phyloP scores from a whole-genome alignment of 2,329 filamentous ascomycete species.

The Biscogniauxia marginata region DNA sequence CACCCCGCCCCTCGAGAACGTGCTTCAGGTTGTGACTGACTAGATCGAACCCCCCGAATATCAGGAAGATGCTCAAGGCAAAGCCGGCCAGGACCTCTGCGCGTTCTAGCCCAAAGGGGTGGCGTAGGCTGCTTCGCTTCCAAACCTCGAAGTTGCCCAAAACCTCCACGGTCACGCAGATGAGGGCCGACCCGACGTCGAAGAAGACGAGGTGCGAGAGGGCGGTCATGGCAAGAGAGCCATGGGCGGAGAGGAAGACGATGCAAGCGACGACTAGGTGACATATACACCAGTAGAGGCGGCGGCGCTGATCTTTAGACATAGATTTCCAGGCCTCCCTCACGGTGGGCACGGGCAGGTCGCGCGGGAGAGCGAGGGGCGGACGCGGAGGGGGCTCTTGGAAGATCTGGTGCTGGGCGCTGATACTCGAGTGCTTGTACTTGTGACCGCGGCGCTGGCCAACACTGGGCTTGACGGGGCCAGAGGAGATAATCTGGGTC shows the following conservation, averaged over 20 bases:
- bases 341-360: constrained; percentile 85
- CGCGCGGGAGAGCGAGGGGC: constrained; percentile 85
- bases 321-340: constrained; percentile 87
- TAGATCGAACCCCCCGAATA: constrained; percentile 97
- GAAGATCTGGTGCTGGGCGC: constrained; percentile 86
- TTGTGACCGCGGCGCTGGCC: constrained; percentile 92
- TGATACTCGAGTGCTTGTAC: constrained; percentile 96
- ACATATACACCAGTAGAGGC: constrained; percentile 86
- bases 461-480: constrained; percentile 78
- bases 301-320: constrained; percentile 79
- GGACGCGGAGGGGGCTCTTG: constrained; percentile 84
- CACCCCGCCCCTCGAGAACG: constrained; percentile 70
- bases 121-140: constrained; percentile 86
- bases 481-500: constrained; percentile 72
- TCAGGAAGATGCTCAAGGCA: constrained; percentile 89
- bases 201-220: constrained; percentile 93
- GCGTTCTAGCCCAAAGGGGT: constrained; percentile 90
- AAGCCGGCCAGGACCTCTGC: constrained; percentile 94
- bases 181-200: constrained; percentile 85
- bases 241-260: constrained; percentile 81
- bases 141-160: constrained; percentile 97
- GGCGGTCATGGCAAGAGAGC: constrained; percentile 86
- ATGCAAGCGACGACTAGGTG: constrained; percentile 81
- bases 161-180: constrained; percentile 91
- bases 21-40: constrained; percentile 93